phyloP scores from a whole-genome alignment of 495 filamentous ascomycete species.

The Penicillium salamii region DNA sequence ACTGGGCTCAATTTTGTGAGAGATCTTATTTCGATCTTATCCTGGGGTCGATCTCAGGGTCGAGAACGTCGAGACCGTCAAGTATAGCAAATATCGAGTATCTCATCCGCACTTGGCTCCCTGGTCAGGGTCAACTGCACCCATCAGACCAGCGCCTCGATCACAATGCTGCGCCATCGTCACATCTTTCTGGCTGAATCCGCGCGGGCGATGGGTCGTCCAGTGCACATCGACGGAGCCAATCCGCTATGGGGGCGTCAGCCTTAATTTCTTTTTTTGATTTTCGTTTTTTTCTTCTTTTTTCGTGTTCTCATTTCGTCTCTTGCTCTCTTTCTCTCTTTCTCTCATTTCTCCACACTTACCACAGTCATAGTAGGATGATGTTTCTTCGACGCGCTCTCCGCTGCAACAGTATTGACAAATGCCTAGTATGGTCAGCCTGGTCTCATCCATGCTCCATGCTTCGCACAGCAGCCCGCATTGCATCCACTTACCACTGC shows the following conservation, averaged over 20 bases:
- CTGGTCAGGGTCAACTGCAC: slow-evolving; percentile 34
- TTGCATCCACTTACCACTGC: slow-evolving; percentile 31
- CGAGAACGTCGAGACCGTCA: no score
- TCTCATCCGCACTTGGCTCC: slow-evolving; percentile 40
- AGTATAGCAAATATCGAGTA: no score
- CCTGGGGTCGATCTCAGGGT: no score
- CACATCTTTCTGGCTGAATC: slow-evolving; percentile 68
- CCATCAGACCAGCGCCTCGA: slow-evolving; percentile 43
- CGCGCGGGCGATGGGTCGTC: slow-evolving; percentile 71
- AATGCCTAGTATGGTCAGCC: slow-evolving; percentile 29
- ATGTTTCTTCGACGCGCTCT: slow-evolving; percentile 44
- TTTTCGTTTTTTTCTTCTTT: slow-evolving; percentile 1
- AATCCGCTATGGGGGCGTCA: slow-evolving; percentile 31
- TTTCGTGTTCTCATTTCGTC: slow-evolving; percentile 2
- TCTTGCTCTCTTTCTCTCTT: neutral
- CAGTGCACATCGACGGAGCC: slow-evolving; percentile 53
- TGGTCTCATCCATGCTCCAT: neutral
- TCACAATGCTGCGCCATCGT: slow-evolving; percentile 67
- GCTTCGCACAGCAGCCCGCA: neutral
- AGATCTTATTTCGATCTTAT: no score
- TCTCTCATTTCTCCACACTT: slow-evolving; percentile 12
- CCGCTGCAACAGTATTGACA: slow-evolving; percentile 38
- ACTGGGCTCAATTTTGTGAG: no score
- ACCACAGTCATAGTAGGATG: slow-evolving; percentile 48
- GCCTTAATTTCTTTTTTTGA: slow-evolving; percentile 6